Conservation (phyloP, 345 rosid species). For the Clarkia xantiana region DNA sequence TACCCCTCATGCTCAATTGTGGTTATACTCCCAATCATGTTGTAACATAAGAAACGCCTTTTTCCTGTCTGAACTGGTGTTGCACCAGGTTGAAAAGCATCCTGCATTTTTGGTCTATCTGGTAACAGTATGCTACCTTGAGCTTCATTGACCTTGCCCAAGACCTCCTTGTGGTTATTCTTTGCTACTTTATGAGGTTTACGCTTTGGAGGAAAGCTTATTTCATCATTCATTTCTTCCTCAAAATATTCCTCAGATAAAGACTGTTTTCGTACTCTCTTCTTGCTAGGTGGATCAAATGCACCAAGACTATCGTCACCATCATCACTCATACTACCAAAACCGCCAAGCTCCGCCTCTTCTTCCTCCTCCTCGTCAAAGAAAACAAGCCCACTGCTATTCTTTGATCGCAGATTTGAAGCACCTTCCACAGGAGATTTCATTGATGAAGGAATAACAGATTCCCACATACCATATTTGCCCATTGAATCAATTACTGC, state of each 20-base stretch:
- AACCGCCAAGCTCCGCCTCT: slow-evolving; percentile 31
- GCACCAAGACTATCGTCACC: slow-evolving; percentile 48
- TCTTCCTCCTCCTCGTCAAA: slow-evolving; percentile 69
- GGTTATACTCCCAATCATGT: slow-evolving; percentile 84
- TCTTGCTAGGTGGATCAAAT: slow-evolving; percentile 46
- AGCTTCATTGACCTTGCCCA: slow-evolving; percentile 24
- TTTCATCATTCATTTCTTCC: slow-evolving; percentile 31
- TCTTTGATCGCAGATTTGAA: slow-evolving; percentile 42
- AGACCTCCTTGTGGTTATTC: slow-evolving; percentile 23
- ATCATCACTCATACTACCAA: slow-evolving; percentile 58
- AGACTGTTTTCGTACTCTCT: slow-evolving; percentile 48
- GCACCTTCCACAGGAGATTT: slow-evolving; percentile 65
- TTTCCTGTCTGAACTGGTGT: slow-evolving; percentile 64
- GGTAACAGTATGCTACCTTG: slow-evolving; percentile 18
- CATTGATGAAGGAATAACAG: slow-evolving; percentile 87
- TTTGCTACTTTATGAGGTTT: slow-evolving; percentile 25
- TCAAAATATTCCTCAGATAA: slow-evolving; percentile 27
- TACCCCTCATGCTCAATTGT: slow-evolving; percentile 77
- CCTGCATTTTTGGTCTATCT: slow-evolving; percentile 58
- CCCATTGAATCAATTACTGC: slow-evolving; percentile 73
- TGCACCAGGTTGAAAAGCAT: slow-evolving; percentile 85
- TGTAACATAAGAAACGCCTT: slow-evolving; percentile 79
- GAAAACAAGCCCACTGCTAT: slow-evolving; percentile 52
- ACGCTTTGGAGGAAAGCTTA: slow-evolving; percentile 23
- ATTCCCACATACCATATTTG: slow-evolving; percentile 82